A percentile compares a stretch with the other conserved stretches of the same genome.
Conservation (phyloP, 2,329 filamentous ascomycete genomes). For the Fusarium clavum region DNA sequence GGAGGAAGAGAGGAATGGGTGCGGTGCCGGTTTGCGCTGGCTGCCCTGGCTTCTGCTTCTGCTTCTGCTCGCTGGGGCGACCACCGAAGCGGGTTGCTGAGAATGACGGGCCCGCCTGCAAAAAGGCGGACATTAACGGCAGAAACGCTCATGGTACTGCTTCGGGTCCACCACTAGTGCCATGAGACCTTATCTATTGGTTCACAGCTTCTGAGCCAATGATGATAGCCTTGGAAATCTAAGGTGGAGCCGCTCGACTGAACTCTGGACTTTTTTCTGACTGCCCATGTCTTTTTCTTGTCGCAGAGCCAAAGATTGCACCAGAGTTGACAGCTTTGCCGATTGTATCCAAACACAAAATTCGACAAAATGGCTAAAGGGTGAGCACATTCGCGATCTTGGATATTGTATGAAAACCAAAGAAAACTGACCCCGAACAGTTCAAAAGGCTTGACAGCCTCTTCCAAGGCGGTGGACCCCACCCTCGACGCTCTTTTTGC, state of each 20-base stretch:
- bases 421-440: slow-evolving; percentile 47
- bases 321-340: slow-evolving; percentile 17
- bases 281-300: slow-evolving; percentile 40
- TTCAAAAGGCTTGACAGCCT: slow-evolving; percentile 55
- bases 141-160: slow-evolving; percentile 43
- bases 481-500: slow-evolving; percentile 77
- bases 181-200: slow-evolving; percentile 30
- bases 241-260: slow-evolving; percentile 31
- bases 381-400: slow-evolving; percentile 17
- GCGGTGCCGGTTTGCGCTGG: slow-evolving; percentile 45
- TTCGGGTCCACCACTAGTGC: slow-evolving; percentile 20
- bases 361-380: slow-evolving; percentile 44
- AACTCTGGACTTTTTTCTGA: slow-evolving; percentile 43
- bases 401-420: slow-evolving; percentile 3
- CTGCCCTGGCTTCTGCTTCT: slow-evolving; percentile 18
- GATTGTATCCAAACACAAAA: slow-evolving; percentile 9
- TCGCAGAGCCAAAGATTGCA: slow-evolving; percentile 31
- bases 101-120: slow-evolving; percentile 44
- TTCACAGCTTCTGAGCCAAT: slow-evolving; percentile 11
- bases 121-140: slow-evolving; percentile 48
- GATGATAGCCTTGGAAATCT: slow-evolving; percentile 13
- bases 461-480: slow-evolving; percentile 73
- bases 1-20: slow-evolving; percentile 33
- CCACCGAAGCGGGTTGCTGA: slow-evolving; percentile 47
- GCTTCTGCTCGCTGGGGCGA: slow-evolving; percentile 23